phyloP scores from a whole-genome alignment of 2,329 filamentous ascomycete genomes.

The Trichoderma gracile region DNA sequence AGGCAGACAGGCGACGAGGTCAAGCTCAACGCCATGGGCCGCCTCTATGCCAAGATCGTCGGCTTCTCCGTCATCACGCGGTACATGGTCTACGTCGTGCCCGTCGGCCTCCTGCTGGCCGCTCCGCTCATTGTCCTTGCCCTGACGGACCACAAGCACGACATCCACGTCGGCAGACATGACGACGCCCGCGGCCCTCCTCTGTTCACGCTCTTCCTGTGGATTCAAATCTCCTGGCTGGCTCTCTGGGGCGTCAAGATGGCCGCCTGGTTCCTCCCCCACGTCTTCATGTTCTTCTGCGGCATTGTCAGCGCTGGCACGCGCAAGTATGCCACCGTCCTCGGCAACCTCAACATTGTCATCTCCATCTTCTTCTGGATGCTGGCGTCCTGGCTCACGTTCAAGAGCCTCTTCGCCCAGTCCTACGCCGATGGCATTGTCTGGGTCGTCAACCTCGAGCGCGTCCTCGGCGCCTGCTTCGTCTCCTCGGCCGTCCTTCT shows the following conservation, averaged over 20 bases:
- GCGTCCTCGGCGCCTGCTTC: slow-evolving; percentile 66
- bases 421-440: slow-evolving; percentile 39
- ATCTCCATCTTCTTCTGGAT: slow-evolving; percentile 70
- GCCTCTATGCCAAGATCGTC: slow-evolving; percentile 64
- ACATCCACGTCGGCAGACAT: slow-evolving; percentile 41
- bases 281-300: slow-evolving; percentile 66
- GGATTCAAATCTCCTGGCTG: slow-evolving; percentile 69
- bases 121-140: slow-evolving; percentile 61
- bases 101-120: slow-evolving; percentile 61
- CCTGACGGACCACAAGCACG: slow-evolving; percentile 43
- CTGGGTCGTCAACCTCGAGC: slow-evolving; percentile 62
- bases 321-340: slow-evolving; percentile 67
- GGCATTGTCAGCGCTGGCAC: slow-evolving; percentile 70
- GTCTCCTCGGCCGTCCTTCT: slow-evolving; percentile 70
- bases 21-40: slow-evolving; percentile 64
- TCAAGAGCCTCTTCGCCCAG: slow-evolving; percentile 54
- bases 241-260: slow-evolving; percentile 68
- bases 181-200: slow-evolving; percentile 51
- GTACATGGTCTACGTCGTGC: slow-evolving; percentile 68
- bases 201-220: slow-evolving; percentile 64
- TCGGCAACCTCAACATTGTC: slow-evolving; percentile 64
- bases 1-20: slow-evolving; percentile 54
- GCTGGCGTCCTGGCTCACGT: slow-evolving; percentile 62
- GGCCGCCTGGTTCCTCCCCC: slow-evolving; percentile 60
- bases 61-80: slow-evolving; percentile 63